Conservation (phyloP, 75 land plant species). For the Larix kaempferi region DNA sequence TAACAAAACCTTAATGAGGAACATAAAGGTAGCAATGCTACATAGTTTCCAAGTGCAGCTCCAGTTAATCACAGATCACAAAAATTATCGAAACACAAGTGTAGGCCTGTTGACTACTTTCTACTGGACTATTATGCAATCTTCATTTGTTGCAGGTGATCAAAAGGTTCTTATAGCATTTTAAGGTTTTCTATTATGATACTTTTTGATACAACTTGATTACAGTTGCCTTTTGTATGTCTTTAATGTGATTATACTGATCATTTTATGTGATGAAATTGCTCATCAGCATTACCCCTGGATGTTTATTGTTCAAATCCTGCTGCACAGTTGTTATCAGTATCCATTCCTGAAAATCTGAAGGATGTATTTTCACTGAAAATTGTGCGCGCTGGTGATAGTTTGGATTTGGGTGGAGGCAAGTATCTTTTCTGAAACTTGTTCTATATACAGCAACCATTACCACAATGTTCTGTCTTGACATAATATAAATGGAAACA, state of each 20-base stretch:
- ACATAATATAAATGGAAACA: not conserved
- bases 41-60: no score
- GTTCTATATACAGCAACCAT: not conserved
- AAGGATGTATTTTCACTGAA: slow-evolving; percentile 15
- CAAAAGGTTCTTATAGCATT: not conserved
- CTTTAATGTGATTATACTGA: not conserved
- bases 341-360: slow-evolving; percentile 19
- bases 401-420: slow-evolving; percentile 50
- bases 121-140: not conserved
- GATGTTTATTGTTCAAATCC: slow-evolving; percentile 51
- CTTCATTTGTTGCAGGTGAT: not conserved
- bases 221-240: not conserved
- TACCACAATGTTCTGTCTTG: not conserved
- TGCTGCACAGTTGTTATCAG: slow-evolving; percentile 41
- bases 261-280: not conserved
- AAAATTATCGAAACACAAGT: not conserved
- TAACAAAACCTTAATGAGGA: no score
- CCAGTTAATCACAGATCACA: no score
- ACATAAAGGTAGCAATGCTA: no score
- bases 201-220: not conserved
- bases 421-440: not conserved
- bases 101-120: not conserved
- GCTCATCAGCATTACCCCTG: slow-evolving; percentile 20
- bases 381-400: slow-evolving; percentile 28
- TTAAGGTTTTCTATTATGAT: not conserved